Base-by-base conservation (phyloP, 441 rosid genomes). In the Gossypium gossypioides region DNA sequence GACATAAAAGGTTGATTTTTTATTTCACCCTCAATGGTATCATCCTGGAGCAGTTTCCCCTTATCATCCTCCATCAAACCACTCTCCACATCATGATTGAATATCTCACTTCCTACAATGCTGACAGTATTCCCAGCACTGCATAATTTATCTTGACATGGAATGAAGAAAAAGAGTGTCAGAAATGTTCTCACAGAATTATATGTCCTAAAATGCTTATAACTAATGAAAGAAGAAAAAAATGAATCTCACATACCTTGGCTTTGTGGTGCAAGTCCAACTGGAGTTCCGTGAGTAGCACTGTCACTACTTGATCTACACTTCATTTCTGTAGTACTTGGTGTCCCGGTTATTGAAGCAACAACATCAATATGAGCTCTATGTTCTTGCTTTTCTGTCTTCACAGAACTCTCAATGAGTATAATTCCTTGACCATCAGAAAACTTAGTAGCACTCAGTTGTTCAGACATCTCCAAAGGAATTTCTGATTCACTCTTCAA, bases 401-500 rank as follows among this genome's bases (percentile, higher is more conserved):
- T 48, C 0, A 19, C 50, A n/a, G 24, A 46, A 51, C 32, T 59
- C 51, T 71, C 78, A 3, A 57, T 0, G n/a, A 37, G 57, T 15
- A 62, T 46, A 42, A 19, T 25, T 40, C 40, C 58, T 75, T 40
- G 21, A 24, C 8, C 73, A 18, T 71, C 7, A 3, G 48, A 44
- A 61, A 37, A 5, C 51, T 60, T 62, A 68, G 42, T 48, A 58
- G 55, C 71, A 62, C 22, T 50, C 50, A 29, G 34, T 70, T 71
- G 64, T 63, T 80, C 74, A 60, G 58, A 29, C 18, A 46, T 67
- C 54, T 58, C 68, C 50, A 19, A 70, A 4, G 70, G 59, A 37
- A 51, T 52, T 22, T 42, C 76, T 16, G 68, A 22, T n/a, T 29
- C 61, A 44, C 22, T 61, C 32, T 52, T 56, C 34, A 58, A 32